Percentiles rank a stretch among this genome's conserved stretches.
These are phyloP conservation scores for Cymbomonas tetramitiformis DNA, from an alignment of 139 green algal genomes.

Conservation along the genomic window DNA sequence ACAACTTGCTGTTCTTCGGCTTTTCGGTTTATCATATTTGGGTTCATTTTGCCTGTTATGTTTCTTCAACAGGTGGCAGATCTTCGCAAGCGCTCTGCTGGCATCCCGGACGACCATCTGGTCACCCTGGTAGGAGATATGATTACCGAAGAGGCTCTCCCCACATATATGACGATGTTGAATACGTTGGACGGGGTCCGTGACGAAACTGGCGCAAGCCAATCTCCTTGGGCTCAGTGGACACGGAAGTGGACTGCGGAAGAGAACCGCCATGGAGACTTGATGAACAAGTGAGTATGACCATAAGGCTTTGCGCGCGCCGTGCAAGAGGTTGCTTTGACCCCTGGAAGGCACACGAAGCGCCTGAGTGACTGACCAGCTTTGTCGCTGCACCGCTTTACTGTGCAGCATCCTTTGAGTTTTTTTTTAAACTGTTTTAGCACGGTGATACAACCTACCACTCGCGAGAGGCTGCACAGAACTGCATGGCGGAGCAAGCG, in stretches of 20 bases:
- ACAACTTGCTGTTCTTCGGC: no score
- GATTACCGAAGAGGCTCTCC: conserved; percentile 96
- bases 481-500: no score
- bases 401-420: no score
- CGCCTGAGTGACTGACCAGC: no score
- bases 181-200: conserved; percentile 93
- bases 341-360: no score
- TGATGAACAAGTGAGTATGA: conserved; percentile 98
- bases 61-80: conserved; percentile 39
- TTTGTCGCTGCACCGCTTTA: no score
- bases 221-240: conserved; percentile 71
- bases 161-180: conserved; percentile 99
- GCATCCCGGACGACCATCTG: conserved; percentile 85
- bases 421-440: no score
- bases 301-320: no score
- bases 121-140: conserved; percentile 84
- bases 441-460: no score
- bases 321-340: no score
- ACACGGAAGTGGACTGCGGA: conserved; percentile 57
- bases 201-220: conserved; percentile 75
- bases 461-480: no score
- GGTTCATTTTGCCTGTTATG: conserved; percentile 3
- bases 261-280: conserved; percentile 95
- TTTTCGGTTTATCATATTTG: neutral
- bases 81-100: conserved; percentile 57